Base-by-base conservation (phyloP, 371 early-diverging fungal genomes). In the Mycotypha africana region DNA sequence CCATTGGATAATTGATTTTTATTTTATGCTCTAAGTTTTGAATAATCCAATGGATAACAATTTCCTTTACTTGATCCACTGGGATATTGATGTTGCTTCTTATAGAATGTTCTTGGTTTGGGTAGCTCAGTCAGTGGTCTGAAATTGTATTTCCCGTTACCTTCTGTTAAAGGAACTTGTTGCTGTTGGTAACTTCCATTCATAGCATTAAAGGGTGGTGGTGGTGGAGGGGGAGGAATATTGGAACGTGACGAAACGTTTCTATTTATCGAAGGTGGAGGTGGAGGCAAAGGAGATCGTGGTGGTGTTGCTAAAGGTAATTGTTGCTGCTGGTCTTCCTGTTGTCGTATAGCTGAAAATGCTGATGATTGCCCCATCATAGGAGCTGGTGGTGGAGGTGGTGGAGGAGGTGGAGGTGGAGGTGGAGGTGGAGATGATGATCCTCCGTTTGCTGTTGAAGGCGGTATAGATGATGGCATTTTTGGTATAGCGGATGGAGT, bases 41-140 rank as follows among this genome's bases (percentile, higher is more conserved):
- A 41, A 35, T 49, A 53, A 28, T 59, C 50, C 21, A 64, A 36
- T 28, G 64, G 64, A 53, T 56, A 56, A 64, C 67, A 56, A 50
- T 67, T 70, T 20, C 71, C 71, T 42, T 45, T 53, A 11, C 4
- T 21, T 38, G 56, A 64, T 7, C 71, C 71, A 54, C 67, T 67
- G 1, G 71, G 67, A 58, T 70, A 70, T 1, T 60, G 50, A 26
- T 53, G 65, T 12, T 40, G 16, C 15, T 31, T 42, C 17, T 49
- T 48, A 8, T 43, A 25, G 8, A 37, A 39, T 30, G 31, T 12
- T 43, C 72, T 49, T 31, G 72, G 72, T 36, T 42, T 10, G 9
- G 72, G 72, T 19, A 71, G 34, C 14, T 56, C 60, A 1, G 61
- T 47, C 14, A 53, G 39, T 19, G 65, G 41, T 38, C 68, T 49